phyloP scores from a whole-genome alignment of 768 basidiomycete species.

The Grammothele lineata region DNA sequence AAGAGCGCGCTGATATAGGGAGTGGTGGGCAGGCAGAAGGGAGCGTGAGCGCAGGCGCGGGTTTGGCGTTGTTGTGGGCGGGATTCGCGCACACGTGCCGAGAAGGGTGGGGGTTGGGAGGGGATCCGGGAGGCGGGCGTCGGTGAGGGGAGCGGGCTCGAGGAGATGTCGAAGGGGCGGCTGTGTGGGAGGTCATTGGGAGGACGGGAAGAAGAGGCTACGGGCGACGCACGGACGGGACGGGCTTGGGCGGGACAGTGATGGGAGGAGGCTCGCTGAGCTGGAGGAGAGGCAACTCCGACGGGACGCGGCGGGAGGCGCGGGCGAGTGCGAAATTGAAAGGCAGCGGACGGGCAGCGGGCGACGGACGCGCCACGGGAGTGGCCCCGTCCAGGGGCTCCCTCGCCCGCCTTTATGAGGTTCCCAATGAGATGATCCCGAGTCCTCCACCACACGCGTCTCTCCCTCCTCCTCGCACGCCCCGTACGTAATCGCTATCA shows the following conservation, averaged over 20 bases:
- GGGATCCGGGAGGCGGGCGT: not conserved
- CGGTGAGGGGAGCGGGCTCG: constrained; percentile 7
- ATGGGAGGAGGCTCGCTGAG: constrained; percentile 15
- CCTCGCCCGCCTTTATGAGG: too few relatives aligned
- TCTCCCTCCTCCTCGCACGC: not conserved
- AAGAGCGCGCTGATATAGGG: constrained; percentile 23
- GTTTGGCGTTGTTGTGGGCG: too few relatives aligned
- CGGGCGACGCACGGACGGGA: constrained; percentile 7
- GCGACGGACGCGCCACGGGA: too few relatives aligned
- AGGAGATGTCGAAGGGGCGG: not conserved
- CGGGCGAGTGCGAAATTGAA: constrained; percentile 17
- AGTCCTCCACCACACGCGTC: too few relatives aligned
- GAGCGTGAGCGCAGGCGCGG: constrained; percentile 7
- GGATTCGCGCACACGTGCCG: constrained; percentile 16
- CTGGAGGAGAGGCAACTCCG: constrained; percentile 17
- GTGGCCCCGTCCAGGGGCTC: too few relatives aligned
- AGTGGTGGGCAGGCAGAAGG: constrained; percentile 5
- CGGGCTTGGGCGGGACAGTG: not conserved
- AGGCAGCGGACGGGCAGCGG: constrained; percentile 10
- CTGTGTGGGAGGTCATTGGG: not conserved
- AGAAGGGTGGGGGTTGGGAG: constrained; percentile 8
- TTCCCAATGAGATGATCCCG: too few relatives aligned
- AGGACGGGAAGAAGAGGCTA: not conserved
- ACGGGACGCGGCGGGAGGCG: constrained; percentile 20
- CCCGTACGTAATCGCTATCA: constrained; percentile 7